phyloP scores from a whole-genome alignment of 257 asterid genomes.

The Gentiana straminea region DNA sequence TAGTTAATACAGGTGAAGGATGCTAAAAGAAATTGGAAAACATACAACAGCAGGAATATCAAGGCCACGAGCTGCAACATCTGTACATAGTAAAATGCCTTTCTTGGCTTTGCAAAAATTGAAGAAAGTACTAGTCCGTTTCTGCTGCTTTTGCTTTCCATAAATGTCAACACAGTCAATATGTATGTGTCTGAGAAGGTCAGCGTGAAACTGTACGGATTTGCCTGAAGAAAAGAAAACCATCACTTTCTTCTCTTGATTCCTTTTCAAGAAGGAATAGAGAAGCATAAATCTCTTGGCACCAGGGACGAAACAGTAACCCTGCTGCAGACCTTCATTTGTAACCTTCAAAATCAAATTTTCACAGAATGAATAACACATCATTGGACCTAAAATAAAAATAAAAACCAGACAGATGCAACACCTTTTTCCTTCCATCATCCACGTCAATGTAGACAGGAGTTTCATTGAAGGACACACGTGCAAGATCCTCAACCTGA shows the following conservation, averaged over 20 bases:
- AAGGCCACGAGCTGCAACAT: slow-evolving; percentile 98
- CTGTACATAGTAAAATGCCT: slow-evolving; percentile 87
- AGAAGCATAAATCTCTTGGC: slow-evolving; percentile 77
- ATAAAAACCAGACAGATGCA: not conserved
- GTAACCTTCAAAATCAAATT: slow-evolving; percentile 47
- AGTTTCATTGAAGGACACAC: slow-evolving; percentile 62
- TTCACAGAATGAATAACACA: not conserved
- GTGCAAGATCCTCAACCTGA: slow-evolving; percentile 95
- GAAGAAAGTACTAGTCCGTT: slow-evolving; percentile 71
- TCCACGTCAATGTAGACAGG: slow-evolving; percentile 83
- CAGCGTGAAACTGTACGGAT: slow-evolving; percentile 83
- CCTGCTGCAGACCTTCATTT: slow-evolving; percentile 93
- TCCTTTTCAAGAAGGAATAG: slow-evolving; percentile 85
- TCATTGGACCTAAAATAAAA: slow-evolving; percentile 5
- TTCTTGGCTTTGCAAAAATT: slow-evolving; percentile 78
- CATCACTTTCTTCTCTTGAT: slow-evolving; percentile 88
- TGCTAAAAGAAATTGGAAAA: not conserved
- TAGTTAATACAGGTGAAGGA: slow-evolving; percentile 2
- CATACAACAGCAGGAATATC: slow-evolving; percentile 97
- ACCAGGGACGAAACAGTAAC: slow-evolving; percentile 80
- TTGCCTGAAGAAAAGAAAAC: slow-evolving; percentile 93
- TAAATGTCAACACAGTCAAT: slow-evolving; percentile 73
- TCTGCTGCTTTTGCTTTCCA: slow-evolving; percentile 94
- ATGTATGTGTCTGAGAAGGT: slow-evolving; percentile 65
- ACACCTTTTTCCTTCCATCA: slow-evolving; percentile 78